A percentile compares a stretch with the other conserved stretches of the same genome.
Evolutionary conservation across 139 green algal genomes (phyloP).

Genomic region (Yamagishiella unicocca): DNA sequence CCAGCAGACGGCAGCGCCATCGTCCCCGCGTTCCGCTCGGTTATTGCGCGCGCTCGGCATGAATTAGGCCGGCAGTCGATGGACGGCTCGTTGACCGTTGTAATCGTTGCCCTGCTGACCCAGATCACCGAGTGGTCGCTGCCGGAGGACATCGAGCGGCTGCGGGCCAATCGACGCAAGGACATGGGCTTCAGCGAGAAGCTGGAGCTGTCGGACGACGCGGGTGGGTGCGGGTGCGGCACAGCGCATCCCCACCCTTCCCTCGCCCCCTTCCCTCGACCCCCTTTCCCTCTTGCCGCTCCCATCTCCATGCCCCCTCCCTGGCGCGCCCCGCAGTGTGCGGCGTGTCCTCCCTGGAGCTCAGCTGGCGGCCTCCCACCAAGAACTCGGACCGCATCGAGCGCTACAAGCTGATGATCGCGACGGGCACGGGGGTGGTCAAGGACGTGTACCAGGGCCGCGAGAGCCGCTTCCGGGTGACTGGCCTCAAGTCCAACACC

Average conservation of each 20-base stretch:
- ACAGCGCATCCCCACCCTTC: not conserved
- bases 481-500: conserved; percentile 72
- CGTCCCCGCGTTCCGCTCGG: too few relatives aligned
- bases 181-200: conserved; percentile 61
- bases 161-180: conserved; percentile 69
- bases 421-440: conserved; percentile 82
- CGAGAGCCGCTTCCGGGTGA: conserved; percentile 64
- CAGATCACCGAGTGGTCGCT: conserved; percentile 68
- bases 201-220: conserved; percentile 63
- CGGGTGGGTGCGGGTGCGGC: not conserved
- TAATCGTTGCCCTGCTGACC: not conserved
- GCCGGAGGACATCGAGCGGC: conserved; percentile 79
- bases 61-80: too few relatives aligned
- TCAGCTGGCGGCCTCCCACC: conserved; percentile 83
- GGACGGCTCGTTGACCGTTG: too few relatives aligned
- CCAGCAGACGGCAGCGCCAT: too few relatives aligned
- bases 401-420: conserved; percentile 90
- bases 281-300: not conserved
- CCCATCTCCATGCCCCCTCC: not conserved
- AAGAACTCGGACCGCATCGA: conserved; percentile 85
- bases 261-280: not conserved
- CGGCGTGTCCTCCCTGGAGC: conserved; percentile 63
- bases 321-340: not conserved
- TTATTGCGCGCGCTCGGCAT: too few relatives aligned
- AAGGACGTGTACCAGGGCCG: conserved; percentile 80